Evolutionary conservation across 2,329 filamentous ascomycete genomes (phyloP), one percentile per base, ranked within the genome.

Genomic region (Stagonosporopsis chrysanthemi): DNA sequence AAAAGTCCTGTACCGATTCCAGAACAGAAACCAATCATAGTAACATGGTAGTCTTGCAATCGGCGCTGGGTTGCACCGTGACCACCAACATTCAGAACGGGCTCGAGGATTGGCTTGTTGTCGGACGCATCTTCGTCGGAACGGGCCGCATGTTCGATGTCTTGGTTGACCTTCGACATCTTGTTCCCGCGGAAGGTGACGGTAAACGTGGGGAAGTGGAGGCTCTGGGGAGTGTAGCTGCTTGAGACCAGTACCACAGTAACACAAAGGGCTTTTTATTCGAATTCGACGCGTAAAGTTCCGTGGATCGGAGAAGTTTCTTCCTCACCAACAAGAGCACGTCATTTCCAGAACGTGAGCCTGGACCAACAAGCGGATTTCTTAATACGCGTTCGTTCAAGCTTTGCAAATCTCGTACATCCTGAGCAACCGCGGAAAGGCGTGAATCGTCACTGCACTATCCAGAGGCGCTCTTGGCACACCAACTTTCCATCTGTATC

Each of bases 1-100:
- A 67, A 67, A 2, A 64, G 52, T 11, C 64, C 64, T 7, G 64
- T 64, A 1, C 64, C 64, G 11, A 67, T 67, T 1, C 63, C 63
- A 23, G 63, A 66, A 39, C 63, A 66, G 26, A 66, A 61, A 0
- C 63, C 63, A 46, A 66, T 66, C 63, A 66, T 66, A 2, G 63
- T 66, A 12, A 66, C 63, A 60, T 66, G 63, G 26, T 64, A 66
- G 6, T 66, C 50, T 22, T 60, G 44, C 14, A 66, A 40, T 2
- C 62, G 63, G 9, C 63, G 62, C 31, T 64, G 63, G 14, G 63
- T 66, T 1, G 62, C 62, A 15, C 62, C 63, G 41, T 66, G 63
- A 0, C 62, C 62, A 8, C 63, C 63, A 15, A 66, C 63, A 44
- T 64, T 63, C n/a, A 64, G 52, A 26, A 60, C 59, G 31, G 63